Base-by-base conservation (phyloP, 139 green algal species). In the Ulvella scutata region DNA sequence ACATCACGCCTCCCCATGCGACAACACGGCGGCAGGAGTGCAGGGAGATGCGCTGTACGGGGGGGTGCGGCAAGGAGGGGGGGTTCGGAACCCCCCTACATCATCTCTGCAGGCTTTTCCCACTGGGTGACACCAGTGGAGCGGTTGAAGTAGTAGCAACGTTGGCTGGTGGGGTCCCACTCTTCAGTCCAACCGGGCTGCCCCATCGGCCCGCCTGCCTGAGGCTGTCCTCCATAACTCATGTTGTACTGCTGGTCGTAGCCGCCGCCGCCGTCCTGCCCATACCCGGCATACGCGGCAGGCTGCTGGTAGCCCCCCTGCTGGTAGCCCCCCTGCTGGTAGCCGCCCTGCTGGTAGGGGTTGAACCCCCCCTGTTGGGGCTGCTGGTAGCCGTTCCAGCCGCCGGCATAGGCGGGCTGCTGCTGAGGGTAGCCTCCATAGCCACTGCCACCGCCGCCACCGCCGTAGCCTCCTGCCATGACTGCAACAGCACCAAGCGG, bases 81-180 rank as follows among this genome's bases (percentile, higher is more conserved):
- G n/a, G n/a, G n/a, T n/a, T n/a, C n/a, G n/a, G n/a, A 6, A 62
- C 4, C 43, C 23, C 43, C 51, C 78, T 72, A 89, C n/a, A 83
- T 81, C 79, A 94, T 84, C n/a, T 92, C 88, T 7, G 80, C 77
- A 9, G 91, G 91, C 78, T 91, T 91, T 78, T 96, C 91, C 92
- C 92, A 97, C 84, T 96, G 90, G 62, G 85, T 94, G 37, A 88
- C 84, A 4, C 91, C 91, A 0, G 90, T 97, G 73, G 82, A 51
- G 4, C 82, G 85, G 86, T 97, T 97, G 85, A 96, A 97, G 80
- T 95, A 98, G 78, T 97, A 98, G 4, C 33, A 67, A 6, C 51
- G 51, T 26, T 67, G 51, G 51, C 51, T 67, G 13, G 9, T 67
- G 13, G 51, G 51, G 17, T 67, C 51, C 51, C 51, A 67, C 33